Evolutionary conservation across 2,329 filamentous ascomycete species (phyloP).

Genomic region (Ploettnerulaceae sp.): DNA sequence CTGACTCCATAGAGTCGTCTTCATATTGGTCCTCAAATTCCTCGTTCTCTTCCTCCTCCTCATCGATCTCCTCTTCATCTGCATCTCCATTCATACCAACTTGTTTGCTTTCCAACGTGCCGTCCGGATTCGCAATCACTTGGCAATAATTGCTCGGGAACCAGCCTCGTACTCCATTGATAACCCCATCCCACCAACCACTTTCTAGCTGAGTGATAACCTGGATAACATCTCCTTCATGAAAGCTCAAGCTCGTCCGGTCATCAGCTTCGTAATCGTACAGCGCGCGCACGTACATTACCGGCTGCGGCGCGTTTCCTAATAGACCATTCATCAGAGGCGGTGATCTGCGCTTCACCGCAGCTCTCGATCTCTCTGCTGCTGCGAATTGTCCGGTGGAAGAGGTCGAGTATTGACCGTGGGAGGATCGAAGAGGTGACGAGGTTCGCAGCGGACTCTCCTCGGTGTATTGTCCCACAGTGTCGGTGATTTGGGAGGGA

Average conservation of each 20-base stretch:
- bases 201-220: conserved; percentile 97
- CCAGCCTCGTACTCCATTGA: conserved; percentile 95
- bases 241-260: conserved; percentile 92
- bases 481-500: conserved; percentile 14
- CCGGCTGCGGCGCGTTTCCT: conserved; percentile 55
- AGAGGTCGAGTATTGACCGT: conserved; percentile 17
- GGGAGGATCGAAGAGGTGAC: conserved; percentile 14
- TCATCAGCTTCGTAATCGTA: conserved; percentile 99
- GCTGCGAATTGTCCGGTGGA: conserved; percentile 14
- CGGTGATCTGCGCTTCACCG: conserved; percentile 27
- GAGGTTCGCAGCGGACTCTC: conserved; percentile 17
- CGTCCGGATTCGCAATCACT: conserved; percentile 71
- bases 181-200: conserved; percentile 99
- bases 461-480: conserved; percentile 18
- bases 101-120: conserved; percentile 58
- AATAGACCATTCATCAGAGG: conserved; percentile 56
- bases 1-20: conserved; percentile 62
- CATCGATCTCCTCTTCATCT: conserved; percentile 60
- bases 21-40: conserved; percentile 56
- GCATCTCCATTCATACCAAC: conserved; percentile 46
- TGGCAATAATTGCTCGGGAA: conserved; percentile 99
- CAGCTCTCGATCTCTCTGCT: conserved; percentile 17
- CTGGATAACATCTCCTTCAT: conserved; percentile 94
- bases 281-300: conserved; percentile 88
- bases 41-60: conserved; percentile 62